Conservation (phyloP, 805 yeast species). For the Schizosaccharomyces lindneri region DNA sequence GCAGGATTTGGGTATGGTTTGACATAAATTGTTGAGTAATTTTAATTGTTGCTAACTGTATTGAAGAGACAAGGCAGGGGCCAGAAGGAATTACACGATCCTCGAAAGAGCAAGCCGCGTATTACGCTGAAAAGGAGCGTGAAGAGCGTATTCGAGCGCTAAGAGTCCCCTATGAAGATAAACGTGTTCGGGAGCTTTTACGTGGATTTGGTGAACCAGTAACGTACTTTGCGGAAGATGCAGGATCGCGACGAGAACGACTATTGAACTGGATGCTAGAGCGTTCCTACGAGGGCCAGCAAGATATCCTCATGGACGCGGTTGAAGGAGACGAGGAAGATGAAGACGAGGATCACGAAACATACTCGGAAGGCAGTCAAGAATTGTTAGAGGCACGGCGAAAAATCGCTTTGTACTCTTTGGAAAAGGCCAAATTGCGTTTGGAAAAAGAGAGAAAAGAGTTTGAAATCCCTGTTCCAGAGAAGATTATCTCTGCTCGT, state of each 20-base stretch:
- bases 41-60: background rate
- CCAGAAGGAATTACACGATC: background rate
- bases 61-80: background rate
- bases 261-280: conserved; percentile 21
- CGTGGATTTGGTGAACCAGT: conserved; percentile 31
- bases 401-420: conserved; percentile 26
- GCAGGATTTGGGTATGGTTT: no score
- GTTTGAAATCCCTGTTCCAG: conserved; percentile 17
- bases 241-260: conserved; percentile 34
- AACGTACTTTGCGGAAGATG: conserved; percentile 32
- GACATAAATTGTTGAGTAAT: no score
- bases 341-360: conserved; percentile 48
- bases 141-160: conserved; percentile 5
- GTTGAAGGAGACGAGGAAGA: conserved; percentile 17
- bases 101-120: conserved; percentile 1
- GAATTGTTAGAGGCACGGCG: conserved; percentile 29
- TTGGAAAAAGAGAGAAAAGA: conserved; percentile 3
- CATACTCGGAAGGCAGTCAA: conserved; percentile 53
- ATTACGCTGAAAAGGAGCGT: background rate
- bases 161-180: conserved; percentile 40
- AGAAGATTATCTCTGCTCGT: conserved; percentile 25
- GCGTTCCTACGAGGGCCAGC: conserved; percentile 4
- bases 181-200: conserved; percentile 28
- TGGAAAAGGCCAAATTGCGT: conserved; percentile 12
- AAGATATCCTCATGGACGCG: conserved; percentile 5